Base-by-base conservation (phyloP, 768 basidiomycete genomes). In the Lanmaoa rubissima region DNA sequence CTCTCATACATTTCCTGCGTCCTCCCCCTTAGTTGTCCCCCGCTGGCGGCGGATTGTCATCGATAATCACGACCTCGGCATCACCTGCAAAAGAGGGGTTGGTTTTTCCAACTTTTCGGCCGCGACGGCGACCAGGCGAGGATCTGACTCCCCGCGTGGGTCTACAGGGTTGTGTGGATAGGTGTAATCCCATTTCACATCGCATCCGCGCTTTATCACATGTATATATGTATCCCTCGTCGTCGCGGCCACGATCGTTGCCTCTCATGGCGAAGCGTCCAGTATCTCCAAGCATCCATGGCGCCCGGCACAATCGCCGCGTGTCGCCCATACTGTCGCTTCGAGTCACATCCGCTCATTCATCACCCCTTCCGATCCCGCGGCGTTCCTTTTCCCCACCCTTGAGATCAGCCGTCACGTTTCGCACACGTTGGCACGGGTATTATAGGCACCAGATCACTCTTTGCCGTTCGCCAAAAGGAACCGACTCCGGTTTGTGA, bases 371-470 rank as follows among this genome's bases (percentile, higher is more conserved):
- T 38, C 39, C 47, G 26, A 31, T 13, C 21, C 43, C 58, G 51
- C 50, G 53, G 53, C 47, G 11, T 34, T 39, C 31, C 19, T 10
- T 35, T 8, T 40, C 35, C 43, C 41, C 36, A 19, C 24, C 42
- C 32, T 40, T 31, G 53, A 38, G 26, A 53, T 55, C 40, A 28
- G 53, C 45, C 26, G 11, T 32, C 36, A 16, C 32, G 43, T 56
- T 56, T 51, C 41, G 51, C 17, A 43, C 31, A 17, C n/a, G 40
- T 21, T 53, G 24, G 41, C 35, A 46, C 42, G 21, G 44, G 47
- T 45, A 54, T 52, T 31, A 50, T 51, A 54, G 45, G 46, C 46
- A 65, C 43, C 49, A 41, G 26, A 32, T 24, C 19, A 31, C 31
- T 13, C 16, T 52, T 50, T 28, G 19, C 35, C 36, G 17, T n/a